These are phyloP conservation scores for Striga hermonthica DNA, from an alignment of 305 asterid species.

Conservation along the genomic window DNA sequence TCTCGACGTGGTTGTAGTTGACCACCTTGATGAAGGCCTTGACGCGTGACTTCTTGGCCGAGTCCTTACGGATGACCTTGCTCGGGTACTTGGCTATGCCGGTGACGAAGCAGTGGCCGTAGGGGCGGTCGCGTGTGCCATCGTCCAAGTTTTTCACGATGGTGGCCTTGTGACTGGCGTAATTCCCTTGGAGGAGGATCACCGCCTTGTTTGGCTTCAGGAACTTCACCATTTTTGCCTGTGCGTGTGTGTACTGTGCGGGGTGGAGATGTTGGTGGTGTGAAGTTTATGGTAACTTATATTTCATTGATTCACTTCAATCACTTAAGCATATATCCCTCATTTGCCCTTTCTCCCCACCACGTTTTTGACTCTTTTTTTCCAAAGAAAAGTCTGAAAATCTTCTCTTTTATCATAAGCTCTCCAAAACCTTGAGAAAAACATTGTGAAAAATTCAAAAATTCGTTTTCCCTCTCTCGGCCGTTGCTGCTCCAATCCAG, in stretches of 20 bases:
- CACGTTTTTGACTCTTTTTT: no score
- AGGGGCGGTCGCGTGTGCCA: conserved; percentile 43
- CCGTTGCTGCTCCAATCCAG: no score
- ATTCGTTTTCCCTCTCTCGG: no score
- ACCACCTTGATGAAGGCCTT: conserved; percentile 39
- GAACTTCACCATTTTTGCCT: conserved; percentile 31
- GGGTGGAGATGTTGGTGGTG: not conserved
- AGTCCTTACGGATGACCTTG: conserved; percentile 40
- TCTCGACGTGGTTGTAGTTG: conserved; percentile 41
- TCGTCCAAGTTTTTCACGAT: conserved; percentile 39
- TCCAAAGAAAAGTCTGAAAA: no score
- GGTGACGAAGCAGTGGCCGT: conserved; percentile 44
- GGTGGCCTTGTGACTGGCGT: conserved; percentile 39
- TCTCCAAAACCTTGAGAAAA: no score
- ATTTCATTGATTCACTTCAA: no score
- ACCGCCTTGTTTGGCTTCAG: conserved; percentile 46
- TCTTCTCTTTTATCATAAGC: no score
- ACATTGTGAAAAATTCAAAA: no score
- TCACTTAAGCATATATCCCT: no score
- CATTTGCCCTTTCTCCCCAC: no score
- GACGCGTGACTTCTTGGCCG: conserved; percentile 42
- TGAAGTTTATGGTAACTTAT: no score
- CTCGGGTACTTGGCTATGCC: conserved; percentile 40
- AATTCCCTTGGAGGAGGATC: conserved; percentile 35
- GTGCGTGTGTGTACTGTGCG: not conserved